These are phyloP conservation scores for Fusarium dlaminii DNA, from an alignment of 2,329 filamentous ascomycete species.

Conservation along the genomic window DNA sequence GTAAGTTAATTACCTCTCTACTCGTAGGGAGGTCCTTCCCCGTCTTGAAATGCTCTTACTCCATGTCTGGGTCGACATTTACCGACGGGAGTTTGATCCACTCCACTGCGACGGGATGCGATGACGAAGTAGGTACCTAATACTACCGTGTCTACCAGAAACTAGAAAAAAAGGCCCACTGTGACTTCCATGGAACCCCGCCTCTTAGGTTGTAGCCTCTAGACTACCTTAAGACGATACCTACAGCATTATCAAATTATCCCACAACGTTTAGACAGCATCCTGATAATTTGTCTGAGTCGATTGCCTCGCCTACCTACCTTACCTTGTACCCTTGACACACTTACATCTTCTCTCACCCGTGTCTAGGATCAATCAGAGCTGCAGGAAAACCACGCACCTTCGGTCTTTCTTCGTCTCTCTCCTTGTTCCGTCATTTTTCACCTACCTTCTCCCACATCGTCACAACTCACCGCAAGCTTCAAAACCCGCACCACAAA, in stretches of 20 bases:
- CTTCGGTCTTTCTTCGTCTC: neutral
- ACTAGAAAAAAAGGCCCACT: slow-evolving; percentile 13
- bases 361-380: slow-evolving; percentile 13
- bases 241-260: slow-evolving; percentile 30
- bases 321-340: neutral
- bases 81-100: slow-evolving; percentile 18
- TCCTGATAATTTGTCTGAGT: slow-evolving; percentile 17
- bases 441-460: neutral
- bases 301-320: neutral
- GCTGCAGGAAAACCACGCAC: slow-evolving; percentile 12
- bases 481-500: slow-evolving; percentile 36
- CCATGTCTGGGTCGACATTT: slow-evolving; percentile 20
- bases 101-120: neutral
- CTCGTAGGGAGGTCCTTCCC: neutral
- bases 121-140: slow-evolving; percentile 30
- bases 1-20: neutral
- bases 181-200: slow-evolving; percentile 26
- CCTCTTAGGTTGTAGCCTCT: slow-evolving; percentile 13
- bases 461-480: slow-evolving; percentile 25
- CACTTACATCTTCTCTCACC: neutral
- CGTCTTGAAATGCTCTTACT: slow-evolving; percentile 1
- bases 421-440: neutral
- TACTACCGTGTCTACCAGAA: slow-evolving; percentile 8
- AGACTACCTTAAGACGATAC: neutral
- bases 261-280: slow-evolving; percentile 17